Conservation (phyloP, 495 filamentous ascomycete species). For the Aspergillus haitiensis region DNA sequence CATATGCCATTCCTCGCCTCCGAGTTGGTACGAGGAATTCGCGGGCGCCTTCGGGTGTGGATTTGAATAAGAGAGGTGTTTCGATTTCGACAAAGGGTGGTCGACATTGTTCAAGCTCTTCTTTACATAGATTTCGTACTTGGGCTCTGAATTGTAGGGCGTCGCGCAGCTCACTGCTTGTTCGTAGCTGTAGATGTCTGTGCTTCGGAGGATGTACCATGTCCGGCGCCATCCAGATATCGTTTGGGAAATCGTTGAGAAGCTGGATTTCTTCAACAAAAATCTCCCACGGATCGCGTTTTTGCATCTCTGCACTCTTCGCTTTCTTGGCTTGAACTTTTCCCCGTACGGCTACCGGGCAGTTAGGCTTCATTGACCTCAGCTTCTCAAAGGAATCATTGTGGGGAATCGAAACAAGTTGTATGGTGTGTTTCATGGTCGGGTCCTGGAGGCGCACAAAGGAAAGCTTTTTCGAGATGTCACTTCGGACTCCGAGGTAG, state of each 20-base stretch:
- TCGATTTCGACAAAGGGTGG: conserved; percentile 76
- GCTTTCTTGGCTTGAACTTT: conserved; percentile 47
- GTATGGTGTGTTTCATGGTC: conserved; percentile 48
- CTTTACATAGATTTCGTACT: conserved; percentile 52
- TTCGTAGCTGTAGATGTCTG: conserved; percentile 83
- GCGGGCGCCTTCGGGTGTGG: conserved; percentile 90
- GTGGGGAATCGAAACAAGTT: conserved; percentile 54
- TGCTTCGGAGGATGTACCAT: conserved; percentile 70
- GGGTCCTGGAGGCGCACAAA: conserved; percentile 64
- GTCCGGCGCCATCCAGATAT: conserved; percentile 70
- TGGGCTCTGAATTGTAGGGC: conserved; percentile 61
- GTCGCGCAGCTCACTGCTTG: conserved; percentile 58
- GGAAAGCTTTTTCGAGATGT: conserved; percentile 63
- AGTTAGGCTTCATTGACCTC: conserved; percentile 49
- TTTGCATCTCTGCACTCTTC: conserved; percentile 28
- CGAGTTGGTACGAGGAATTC: conserved; percentile 96
- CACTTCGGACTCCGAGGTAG: conserved; percentile 63
- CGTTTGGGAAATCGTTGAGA: conserved; percentile 73
- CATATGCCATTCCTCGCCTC: conserved; percentile 73
- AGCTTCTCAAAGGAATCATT: conserved; percentile 44
- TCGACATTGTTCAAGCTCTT: conserved; percentile 45
- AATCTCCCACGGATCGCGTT: conserved; percentile 55
- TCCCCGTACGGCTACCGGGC: conserved; percentile 54
- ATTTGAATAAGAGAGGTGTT: conserved; percentile 94
- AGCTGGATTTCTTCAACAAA: conserved; percentile 60